Conservation (phyloP, 2,329 filamentous ascomycete genomes). For the Calonectria ilicicola region DNA sequence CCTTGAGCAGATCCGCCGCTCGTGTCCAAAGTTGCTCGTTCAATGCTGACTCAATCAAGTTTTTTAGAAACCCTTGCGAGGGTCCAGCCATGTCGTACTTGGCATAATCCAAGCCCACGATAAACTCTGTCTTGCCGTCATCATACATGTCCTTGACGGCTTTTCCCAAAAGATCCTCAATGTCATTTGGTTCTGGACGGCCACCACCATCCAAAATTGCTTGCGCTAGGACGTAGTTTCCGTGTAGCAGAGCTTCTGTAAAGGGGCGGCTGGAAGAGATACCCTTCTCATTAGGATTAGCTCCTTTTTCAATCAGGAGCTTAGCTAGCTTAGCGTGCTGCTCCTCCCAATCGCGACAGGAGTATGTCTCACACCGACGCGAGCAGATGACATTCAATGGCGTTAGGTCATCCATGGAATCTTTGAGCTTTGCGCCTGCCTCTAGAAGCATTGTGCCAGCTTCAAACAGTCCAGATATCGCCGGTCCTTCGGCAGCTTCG, state of each 20-base stretch:
- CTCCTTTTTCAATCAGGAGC: constrained; percentile 41
- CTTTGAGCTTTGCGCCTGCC: constrained; percentile 36
- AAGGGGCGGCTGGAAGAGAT: constrained; percentile 34
- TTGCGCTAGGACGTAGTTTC: constrained; percentile 37
- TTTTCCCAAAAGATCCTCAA: constrained; percentile 33
- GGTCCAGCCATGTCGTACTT: constrained; percentile 39
- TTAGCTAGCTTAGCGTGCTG: constrained; percentile 41
- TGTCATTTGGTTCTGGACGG: constrained; percentile 38
- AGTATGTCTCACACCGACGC: constrained; percentile 38
- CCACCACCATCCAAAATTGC: constrained; percentile 40
- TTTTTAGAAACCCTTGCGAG: constrained; percentile 35
- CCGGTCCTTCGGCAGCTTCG: constrained; percentile 39
- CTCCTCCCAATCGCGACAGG: constrained; percentile 38
- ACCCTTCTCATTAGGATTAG: constrained; percentile 42
- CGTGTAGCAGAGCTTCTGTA: constrained; percentile 38
- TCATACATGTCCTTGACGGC: constrained; percentile 41
- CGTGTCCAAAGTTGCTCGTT: constrained; percentile 40
- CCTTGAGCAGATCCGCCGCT: constrained; percentile 41
- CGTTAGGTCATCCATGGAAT: constrained; percentile 37
- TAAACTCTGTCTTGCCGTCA: constrained; percentile 40
- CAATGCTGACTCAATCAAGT: constrained; percentile 36
- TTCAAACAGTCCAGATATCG: constrained; percentile 35
- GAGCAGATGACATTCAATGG: constrained; percentile 42
- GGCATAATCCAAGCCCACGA: constrained; percentile 37
- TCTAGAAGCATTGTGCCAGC: constrained; percentile 41